Percentiles rank a stretch among this genome's conserved stretches.
phyloP scores from a whole-genome alignment of 192 early-diverging fungal genomes.

The Coemansia sp. region DNA sequence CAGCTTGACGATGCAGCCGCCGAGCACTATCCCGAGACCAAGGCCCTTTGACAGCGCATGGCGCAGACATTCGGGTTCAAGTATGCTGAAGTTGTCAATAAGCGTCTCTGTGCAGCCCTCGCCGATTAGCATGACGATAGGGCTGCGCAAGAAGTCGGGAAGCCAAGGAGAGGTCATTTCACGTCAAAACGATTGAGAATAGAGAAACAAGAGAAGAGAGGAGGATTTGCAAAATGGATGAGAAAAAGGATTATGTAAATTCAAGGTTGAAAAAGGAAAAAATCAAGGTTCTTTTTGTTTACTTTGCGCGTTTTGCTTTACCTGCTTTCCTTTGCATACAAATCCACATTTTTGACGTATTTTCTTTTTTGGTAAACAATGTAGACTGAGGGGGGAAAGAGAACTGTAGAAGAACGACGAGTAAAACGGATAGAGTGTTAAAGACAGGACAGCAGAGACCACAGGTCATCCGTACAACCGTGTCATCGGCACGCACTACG shows the following conservation, averaged over 20 bases:
- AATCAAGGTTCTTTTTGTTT: not conserved
- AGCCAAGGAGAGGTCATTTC: slow-evolving; percentile 50
- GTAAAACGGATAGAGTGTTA: not conserved
- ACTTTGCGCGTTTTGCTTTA: too few species aligned
- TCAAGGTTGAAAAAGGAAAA: not conserved
- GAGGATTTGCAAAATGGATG: not conserved
- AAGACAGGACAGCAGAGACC: not conserved
- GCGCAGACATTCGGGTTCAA: slow-evolving; percentile 75
- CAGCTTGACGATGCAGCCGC: slow-evolving; percentile 90
- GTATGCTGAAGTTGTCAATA: slow-evolving; percentile 69
- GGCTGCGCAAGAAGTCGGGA: slow-evolving; percentile 64
- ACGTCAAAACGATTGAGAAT: not conserved
- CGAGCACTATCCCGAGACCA: slow-evolving; percentile 90
- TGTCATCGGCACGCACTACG: not conserved
- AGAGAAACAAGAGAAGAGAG: not conserved
- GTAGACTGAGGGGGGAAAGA: not conserved
- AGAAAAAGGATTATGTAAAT: not conserved
- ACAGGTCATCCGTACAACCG: not conserved
- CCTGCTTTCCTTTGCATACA: not conserved
- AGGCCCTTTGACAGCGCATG: slow-evolving; percentile 86
- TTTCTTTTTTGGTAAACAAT: not conserved
- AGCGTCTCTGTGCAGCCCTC: slow-evolving; percentile 74
- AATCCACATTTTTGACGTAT: too few species aligned
- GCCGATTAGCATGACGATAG: slow-evolving; percentile 73
- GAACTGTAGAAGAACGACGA: not conserved